A percentile compares a stretch with the other conserved stretches of the same genome.
phyloP scores from a whole-genome alignment of 495 filamentous ascomycete genomes.

The Rostrohypoxylon terebratum region DNA sequence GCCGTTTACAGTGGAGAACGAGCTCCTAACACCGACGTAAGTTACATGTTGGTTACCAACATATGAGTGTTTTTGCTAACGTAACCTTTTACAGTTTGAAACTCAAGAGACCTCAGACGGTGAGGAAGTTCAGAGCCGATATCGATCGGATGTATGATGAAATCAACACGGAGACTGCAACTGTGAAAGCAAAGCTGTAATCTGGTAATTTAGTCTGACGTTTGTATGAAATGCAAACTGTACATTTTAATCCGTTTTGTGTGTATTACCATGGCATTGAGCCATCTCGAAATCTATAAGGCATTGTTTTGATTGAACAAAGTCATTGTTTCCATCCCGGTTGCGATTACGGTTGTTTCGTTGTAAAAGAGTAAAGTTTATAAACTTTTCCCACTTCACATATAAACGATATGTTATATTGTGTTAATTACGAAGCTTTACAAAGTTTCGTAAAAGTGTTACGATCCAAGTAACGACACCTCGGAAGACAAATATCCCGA shows the following conservation, averaged over 20 bases:
- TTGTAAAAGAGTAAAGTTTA: too few relatives aligned
- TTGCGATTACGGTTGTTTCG: too few relatives aligned
- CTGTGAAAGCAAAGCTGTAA: slow-evolving; percentile 58
- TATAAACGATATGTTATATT: too few relatives aligned
- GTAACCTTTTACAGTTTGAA: slow-evolving; percentile 73
- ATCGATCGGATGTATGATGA: slow-evolving; percentile 88
- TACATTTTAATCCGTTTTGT: not conserved
- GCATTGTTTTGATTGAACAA: not conserved
- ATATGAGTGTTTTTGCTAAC: slow-evolving; percentile 51
- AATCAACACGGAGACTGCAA: slow-evolving; percentile 52
- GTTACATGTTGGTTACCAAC: slow-evolving; percentile 52
- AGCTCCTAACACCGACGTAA: slow-evolving; percentile 95
- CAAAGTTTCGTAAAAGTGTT: too few relatives aligned
- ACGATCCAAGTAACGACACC: too few relatives aligned
- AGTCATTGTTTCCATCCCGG: too few relatives aligned
- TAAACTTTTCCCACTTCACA: too few relatives aligned
- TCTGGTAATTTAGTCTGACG: not conserved
- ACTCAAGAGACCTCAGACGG: slow-evolving; percentile 91
- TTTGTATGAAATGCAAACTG: not conserved
- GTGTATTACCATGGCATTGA: slow-evolving; percentile 3
- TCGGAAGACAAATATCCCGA: too few relatives aligned
- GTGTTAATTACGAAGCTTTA: too few relatives aligned
- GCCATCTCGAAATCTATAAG: slow-evolving; percentile 1
- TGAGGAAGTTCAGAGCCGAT: slow-evolving; percentile 76
- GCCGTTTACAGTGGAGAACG: slow-evolving; percentile 94